Base-by-base conservation (phyloP, 768 basidiomycete genomes). In the Podaxis rugospora region DNA sequence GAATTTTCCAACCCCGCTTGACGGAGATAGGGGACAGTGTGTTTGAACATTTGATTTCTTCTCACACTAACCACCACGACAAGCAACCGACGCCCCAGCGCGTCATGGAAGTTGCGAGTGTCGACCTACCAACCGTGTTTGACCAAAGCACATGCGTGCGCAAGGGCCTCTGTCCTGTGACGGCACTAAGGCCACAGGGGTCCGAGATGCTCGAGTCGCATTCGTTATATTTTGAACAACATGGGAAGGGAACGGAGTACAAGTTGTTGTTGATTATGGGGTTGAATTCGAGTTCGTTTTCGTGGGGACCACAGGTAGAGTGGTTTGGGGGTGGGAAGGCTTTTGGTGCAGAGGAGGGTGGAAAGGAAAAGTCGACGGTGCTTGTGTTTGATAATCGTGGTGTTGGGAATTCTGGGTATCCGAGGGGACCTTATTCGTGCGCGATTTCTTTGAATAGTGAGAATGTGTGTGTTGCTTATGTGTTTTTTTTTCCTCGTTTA, bases 311-410 rank as follows among this genome's bases (percentile, higher is more conserved):
- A 0, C 90, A 93, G 69, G 87, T 93, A 2, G 70, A 79, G 3
- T 76, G 88, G 67, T 92, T 93, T 65, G 77, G 59, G 37, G 36
- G 80, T 6, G 71, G 68, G 18, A 59, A 58, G 55, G 57, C 53
- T 28, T 59, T 58, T n/a, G 70, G 79, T 2, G 59, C 47, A 16
- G 49, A 57, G 25, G 14, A 64, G 55, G 51, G 62, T 32, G 62
- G 62, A 61, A 28, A 65, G 14, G 72, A 76, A 11, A 74, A 83
- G 35, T 88, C 87, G 66, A 79, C 84, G 0, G 74, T 83, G 11
- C 76, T 93, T 1, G 89, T 91, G 4, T 92, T 93, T 68, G 92
- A 93, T 71, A 93, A 94, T 69, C 81, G 92, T 37, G 92, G 92
- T 1, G 90, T 90, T 5, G 92, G 92, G 5, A 82, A 90, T 70